phyloP scores from a whole-genome alignment of 2,329 filamentous ascomycete genomes.

The Fusarium anthophilum region DNA sequence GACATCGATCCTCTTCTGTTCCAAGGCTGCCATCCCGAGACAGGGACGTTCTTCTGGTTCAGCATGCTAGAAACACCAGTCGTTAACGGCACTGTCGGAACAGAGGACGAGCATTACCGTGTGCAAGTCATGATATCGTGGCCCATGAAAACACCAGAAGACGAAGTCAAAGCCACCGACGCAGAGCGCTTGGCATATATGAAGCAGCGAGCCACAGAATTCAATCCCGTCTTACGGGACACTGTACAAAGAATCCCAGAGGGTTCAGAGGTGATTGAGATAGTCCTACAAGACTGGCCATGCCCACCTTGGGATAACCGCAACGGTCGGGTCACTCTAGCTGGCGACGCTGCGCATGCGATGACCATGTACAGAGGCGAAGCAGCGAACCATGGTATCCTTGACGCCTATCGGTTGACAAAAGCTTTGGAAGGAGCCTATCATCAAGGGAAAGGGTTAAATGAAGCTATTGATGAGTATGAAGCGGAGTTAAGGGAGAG shows the following conservation, averaged over 20 bases:
- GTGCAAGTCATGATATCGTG: constrained; percentile 14
- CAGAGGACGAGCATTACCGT: not conserved
- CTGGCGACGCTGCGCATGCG: constrained; percentile 7
- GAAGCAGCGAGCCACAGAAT: constrained; percentile 1
- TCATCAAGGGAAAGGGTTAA: not conserved
- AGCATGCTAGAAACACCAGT: not conserved
- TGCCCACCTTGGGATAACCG: not conserved
- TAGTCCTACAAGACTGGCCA: constrained; percentile 9
- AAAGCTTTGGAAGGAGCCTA: not conserved
- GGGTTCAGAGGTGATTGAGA: not conserved
- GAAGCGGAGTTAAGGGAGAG: not conserved
- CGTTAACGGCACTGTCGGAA: not conserved
- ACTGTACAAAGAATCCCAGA: not conserved
- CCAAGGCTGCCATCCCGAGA: not conserved
- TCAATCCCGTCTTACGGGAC: not conserved
- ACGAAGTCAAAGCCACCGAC: not conserved
- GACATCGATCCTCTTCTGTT: constrained; percentile 7
- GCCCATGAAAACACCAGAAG: not conserved
- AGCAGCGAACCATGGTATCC: constrained; percentile 2
- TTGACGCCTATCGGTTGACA: not conserved
- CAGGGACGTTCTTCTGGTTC: constrained; percentile 7
- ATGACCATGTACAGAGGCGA: constrained; percentile 16
- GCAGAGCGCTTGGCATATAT: not conserved
- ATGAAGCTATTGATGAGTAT: not conserved
- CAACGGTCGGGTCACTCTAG: not conserved